Base-by-base conservation (phyloP, 1,284 basidiomycete genomes). In the Ganoderma leucocontextum region DNA sequence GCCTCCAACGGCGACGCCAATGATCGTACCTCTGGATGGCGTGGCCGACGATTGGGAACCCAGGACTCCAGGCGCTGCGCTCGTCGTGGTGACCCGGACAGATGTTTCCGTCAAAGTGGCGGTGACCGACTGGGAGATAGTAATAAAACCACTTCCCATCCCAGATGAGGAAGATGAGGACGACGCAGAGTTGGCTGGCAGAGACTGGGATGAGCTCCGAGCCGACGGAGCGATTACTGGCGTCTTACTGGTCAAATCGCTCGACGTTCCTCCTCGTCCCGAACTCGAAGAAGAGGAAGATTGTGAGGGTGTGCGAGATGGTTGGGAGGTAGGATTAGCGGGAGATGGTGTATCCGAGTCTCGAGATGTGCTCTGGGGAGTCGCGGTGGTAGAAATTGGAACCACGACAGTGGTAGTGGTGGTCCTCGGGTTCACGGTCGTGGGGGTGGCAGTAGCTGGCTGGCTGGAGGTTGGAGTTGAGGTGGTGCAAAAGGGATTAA, bases 101-200 rank as follows among this genome's bases (percentile, higher is more conserved):
- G 55, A 36, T 17, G 55, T 57, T n/a, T 57, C 55, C 35, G 55
- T 57, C 15, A 57, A 57, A 12, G 55, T 57, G 3, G 55, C 35
- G 17, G 55, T 57, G 9, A 38, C 10, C 29, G 55, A n/a, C 35
- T 38, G 55, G 7, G 55, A 57, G 2, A 57, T 15, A 2, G 55
- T 57, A 17, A 57, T 35, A 17, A 38, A n/a, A 55, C 29, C 19
- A 8, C 10, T 8, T 17, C 55, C 17, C 6, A n/a, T 5, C 6
- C 17, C 55, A 38, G 55, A n/a, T 8, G 52, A 35, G 2, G 55
- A 57, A 35, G 35, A 22, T 57, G 55, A n/a, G 55, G 35, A 36
- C 9, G 6, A 35, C 6, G 35, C 10, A 15, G 55, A 35, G 55
- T n/a, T 38, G 35, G 17, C 55, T 57, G 35, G 15, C 15, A 17